Evolutionary conservation across 1,139 yeast species (phyloP).

Genomic region (Scheffersomyces titani): DNA sequence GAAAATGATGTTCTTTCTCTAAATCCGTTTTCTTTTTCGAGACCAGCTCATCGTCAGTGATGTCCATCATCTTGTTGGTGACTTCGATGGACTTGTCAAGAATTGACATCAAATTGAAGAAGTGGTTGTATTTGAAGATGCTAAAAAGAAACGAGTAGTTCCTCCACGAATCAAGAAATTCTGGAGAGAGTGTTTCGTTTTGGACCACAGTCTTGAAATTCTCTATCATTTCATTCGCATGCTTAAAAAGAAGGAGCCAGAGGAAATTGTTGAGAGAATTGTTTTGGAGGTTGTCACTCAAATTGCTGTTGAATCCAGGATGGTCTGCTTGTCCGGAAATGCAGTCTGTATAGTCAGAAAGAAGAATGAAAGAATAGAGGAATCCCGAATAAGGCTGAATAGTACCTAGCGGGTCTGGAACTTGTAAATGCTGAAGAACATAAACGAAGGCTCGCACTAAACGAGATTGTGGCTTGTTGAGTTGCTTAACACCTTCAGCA

Average conservation of each 20-base stretch:
- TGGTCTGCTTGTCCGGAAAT: constrained; percentile 18
- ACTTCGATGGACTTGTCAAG: constrained; percentile 9
- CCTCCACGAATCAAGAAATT: constrained; percentile 7
- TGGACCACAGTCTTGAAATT: constrained; percentile 2
- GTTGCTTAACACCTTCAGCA: constrained; percentile 7
- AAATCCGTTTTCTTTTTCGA: background rate
- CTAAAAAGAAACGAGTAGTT: constrained; percentile 10
- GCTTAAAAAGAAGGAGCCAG: constrained; percentile 23
- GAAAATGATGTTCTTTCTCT: background rate
- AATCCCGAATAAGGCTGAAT: constrained; percentile 12
- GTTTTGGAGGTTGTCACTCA: constrained; percentile 3
- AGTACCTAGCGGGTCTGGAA: constrained; percentile 12
- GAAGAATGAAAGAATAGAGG: constrained; percentile 25
- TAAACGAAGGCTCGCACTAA: constrained; percentile 9
- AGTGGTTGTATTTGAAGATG: constrained; percentile 12
- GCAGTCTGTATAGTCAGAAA: constrained; percentile 20
- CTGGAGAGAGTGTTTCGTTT: background rate
- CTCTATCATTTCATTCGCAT: constrained; percentile 15
- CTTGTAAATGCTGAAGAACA: constrained; percentile 11
- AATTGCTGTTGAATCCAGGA: constrained; percentile 31
- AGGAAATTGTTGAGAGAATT: constrained; percentile 17
- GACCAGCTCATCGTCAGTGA: constrained; percentile 2
- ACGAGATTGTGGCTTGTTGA: constrained; percentile 5
- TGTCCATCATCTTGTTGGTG: constrained; percentile 4
- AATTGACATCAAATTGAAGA: constrained; percentile 6